Evolutionary conservation across 768 basidiomycete genomes (phyloP), one percentile per base, ranked within the genome.

Genomic region (Boletus sp.): DNA sequence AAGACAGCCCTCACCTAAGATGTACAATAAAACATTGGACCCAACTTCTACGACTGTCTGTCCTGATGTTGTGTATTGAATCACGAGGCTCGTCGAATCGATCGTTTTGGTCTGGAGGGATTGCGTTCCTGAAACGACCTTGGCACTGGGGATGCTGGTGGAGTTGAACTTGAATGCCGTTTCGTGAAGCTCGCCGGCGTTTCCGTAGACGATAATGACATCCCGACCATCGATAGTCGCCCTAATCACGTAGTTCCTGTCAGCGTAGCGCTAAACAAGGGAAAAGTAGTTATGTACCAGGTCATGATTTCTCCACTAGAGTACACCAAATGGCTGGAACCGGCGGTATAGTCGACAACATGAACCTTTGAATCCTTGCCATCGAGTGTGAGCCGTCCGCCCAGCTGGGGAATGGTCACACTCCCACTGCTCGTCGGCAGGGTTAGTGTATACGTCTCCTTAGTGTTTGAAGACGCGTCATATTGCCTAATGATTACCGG

Each of bases 281-380:
- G 2, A 32, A 46, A 47, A 33, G 18, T 6, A 48, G 24, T 20
- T 5, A 49, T 62, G 47, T 58, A 76, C 80, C 80, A 82, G 8
- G 80, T 79, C 62, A 81, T 64, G 20, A 81, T 76, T 63, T 82
- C 80, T 6, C 70, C 78, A 14, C 78, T 78, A 5, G 80, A 81
- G 54, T 81, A 81, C 2, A 81, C 60, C 41, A 81, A 47, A 29
- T 71, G 74, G 7, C 71, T 77, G 7, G 71, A 72, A 14, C 80
- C 80, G 41, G 79, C 79, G 20, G 56, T 54, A 55, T 81, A 81
- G 58, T 81, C 80, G 2, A 80, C 78, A 12, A 82, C 75, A 54
- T 80, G 77, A 36, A 81, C 71, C 64, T 82, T 82, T 0, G 80
- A 80, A 58, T 82, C 80, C 65, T 77, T 79, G n/a, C 80, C 80